Evolutionary conservation across 1,284 basidiomycete genomes (phyloP).

Genomic region (Wallemia mellicola): DNA sequence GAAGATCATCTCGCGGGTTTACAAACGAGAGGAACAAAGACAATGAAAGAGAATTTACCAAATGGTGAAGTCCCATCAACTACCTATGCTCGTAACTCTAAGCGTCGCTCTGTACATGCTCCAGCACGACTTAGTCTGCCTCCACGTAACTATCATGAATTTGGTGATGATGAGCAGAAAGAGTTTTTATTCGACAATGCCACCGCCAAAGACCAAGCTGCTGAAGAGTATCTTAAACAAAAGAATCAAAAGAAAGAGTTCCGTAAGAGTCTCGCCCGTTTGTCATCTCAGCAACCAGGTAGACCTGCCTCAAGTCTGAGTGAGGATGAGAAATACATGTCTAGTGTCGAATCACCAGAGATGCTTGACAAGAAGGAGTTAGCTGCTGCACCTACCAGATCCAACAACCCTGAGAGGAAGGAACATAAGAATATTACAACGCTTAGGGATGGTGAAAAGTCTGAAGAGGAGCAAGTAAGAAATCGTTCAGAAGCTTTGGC

Average conservation of each 20-base stretch:
- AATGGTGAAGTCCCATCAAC: background rate
- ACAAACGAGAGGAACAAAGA: background rate
- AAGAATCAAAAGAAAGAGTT: background rate
- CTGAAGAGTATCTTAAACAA: background rate
- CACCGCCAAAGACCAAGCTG: background rate
- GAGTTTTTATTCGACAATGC: background rate
- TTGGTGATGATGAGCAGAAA: background rate
- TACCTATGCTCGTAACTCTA: background rate
- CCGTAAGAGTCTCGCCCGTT: background rate
- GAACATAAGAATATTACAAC: background rate
- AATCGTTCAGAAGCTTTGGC: background rate
- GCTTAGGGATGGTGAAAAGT: background rate
- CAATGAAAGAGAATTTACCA: background rate
- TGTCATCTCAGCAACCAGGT: background rate
- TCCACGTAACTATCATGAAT: background rate
- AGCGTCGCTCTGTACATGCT: background rate
- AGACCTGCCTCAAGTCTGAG: background rate
- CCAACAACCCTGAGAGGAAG: background rate
- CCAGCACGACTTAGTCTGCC: background rate
- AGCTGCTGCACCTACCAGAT: background rate
- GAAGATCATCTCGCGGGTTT: background rate
- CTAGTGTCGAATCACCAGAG: background rate
- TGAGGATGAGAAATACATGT: background rate
- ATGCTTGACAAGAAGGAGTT: background rate
- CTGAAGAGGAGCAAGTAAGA: background rate